Percentiles rank a stretch among this genome's conserved stretches.
Conservation (phyloP, 1,139 yeast species). For the Nakaseomyces sp. region DNA sequence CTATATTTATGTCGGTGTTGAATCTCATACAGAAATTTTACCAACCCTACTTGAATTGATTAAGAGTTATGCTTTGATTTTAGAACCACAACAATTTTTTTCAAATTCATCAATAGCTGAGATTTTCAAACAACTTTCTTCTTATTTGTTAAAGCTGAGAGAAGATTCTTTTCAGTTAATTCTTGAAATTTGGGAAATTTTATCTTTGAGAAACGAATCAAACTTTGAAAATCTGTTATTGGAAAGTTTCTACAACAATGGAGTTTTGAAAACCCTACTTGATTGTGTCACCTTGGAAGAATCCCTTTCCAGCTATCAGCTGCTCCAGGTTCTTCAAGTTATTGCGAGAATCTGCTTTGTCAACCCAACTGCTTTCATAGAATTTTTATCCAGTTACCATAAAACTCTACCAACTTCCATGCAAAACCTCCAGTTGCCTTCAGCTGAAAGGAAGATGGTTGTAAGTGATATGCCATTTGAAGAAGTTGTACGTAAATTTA, state of each 20-base stretch:
- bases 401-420: constrained; percentile 17
- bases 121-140: constrained; percentile 46
- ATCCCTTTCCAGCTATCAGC: constrained; percentile 26
- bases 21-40: constrained; percentile 66
- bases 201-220: constrained; percentile 28
- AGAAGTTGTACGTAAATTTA: constrained; percentile 23
- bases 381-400: constrained; percentile 28
- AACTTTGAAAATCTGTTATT: constrained; percentile 20
- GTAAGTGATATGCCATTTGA: constrained; percentile 23
- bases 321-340: constrained; percentile 45
- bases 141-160: constrained; percentile 53
- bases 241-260: constrained; percentile 23
- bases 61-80: constrained; percentile 60
- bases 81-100: constrained; percentile 40
- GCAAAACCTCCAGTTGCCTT: constrained; percentile 20
- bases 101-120: constrained; percentile 32
- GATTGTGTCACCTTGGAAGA: constrained; percentile 27
- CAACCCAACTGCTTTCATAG: constrained; percentile 41
- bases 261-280: constrained; percentile 21
- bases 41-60: constrained; percentile 59
- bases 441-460: constrained; percentile 19
- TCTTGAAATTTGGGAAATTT: constrained; percentile 51
- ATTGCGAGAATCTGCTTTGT: constrained; percentile 46
- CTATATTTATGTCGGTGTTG: constrained; percentile 37
- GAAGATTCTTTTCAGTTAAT: constrained; percentile 59